These are phyloP conservation scores for Macrotyloma uniflorum DNA, from an alignment of 306 rosid genomes.

Conservation along the genomic window DNA sequence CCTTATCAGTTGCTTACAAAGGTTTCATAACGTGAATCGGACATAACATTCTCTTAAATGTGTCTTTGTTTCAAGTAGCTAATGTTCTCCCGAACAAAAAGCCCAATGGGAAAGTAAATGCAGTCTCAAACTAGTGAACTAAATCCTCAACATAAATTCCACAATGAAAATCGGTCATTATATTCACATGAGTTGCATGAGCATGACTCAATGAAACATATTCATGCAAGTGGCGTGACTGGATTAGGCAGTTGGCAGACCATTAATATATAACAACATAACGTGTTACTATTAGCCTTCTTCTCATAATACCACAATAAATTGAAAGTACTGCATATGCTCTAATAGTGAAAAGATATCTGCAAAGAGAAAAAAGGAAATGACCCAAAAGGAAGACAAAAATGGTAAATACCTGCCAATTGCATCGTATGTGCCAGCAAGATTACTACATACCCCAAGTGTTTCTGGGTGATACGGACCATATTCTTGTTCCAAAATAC, in stretches of 20 bases:
- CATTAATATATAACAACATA: not conserved
- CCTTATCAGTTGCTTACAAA: not conserved
- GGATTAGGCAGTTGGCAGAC: not conserved
- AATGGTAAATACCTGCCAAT: conserved; percentile 74
- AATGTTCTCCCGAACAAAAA: not conserved
- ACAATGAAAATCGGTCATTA: conserved; percentile 15
- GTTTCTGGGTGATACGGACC: conserved; percentile 99
- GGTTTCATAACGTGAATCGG: conserved; percentile 30
- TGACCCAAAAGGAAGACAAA: not conserved
- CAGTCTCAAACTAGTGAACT: not conserved
- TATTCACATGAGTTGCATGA: not conserved
- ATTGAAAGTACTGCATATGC: conserved; percentile 3
- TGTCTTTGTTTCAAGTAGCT: not conserved
- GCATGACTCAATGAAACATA: not conserved
- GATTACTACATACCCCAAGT: conserved; percentile 91
- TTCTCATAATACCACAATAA: not conserved
- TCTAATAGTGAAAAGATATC: conserved; percentile 5
- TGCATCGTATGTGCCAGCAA: conserved; percentile 95
- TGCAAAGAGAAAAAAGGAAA: not conserved
- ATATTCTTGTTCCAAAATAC: conserved; percentile 70
- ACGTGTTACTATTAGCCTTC: not conserved
- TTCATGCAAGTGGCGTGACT: not conserved
- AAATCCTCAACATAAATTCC: conserved; percentile 14
- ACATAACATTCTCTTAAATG: not conserved
- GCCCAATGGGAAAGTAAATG: not conserved